These are phyloP conservation scores for Aphanomyces euteiches DNA, from an alignment of 352 stramenopile species.

Conservation along the genomic window DNA sequence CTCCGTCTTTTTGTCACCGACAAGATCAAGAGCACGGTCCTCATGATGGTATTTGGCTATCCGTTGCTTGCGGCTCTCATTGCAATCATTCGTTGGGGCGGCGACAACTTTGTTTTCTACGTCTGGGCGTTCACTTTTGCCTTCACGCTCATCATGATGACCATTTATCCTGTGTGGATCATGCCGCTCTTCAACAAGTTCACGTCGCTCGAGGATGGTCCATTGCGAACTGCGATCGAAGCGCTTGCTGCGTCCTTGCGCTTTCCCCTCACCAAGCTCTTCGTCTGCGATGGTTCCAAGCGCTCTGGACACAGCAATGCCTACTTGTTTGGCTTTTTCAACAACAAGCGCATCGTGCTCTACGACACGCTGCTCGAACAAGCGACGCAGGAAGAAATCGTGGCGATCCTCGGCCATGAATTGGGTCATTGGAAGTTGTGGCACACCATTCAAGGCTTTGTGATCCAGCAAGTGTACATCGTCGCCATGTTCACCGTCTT, in stretches of 20 bases:
- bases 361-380: constrained; percentile 97
- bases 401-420: constrained; percentile 95
- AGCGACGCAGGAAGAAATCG: constrained; percentile 89
- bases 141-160: constrained; percentile 95
- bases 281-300: constrained; percentile 97
- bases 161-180: constrained; percentile 93
- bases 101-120: constrained; percentile 85
- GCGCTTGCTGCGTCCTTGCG: constrained; percentile 82
- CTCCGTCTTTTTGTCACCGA: constrained; percentile 92
- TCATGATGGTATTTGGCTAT: constrained; percentile 83
- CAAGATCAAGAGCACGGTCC: constrained; percentile 89
- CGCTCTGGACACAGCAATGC: constrained; percentile 90
- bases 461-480: constrained; percentile 88
- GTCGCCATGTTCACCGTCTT: constrained; percentile 78
- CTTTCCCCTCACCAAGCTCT: constrained; percentile 97
- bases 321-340: constrained; percentile 93
- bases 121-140: constrained; percentile 93
- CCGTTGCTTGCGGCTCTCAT: constrained; percentile 62
- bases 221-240: constrained; percentile 91
- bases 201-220: constrained; percentile 78
- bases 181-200: constrained; percentile 99
- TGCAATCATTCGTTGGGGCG: constrained; percentile 67
- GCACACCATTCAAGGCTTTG: constrained; percentile 92
- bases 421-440: constrained; percentile 96
- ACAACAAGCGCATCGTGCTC: constrained; percentile 95